Evolutionary conservation across 2,329 filamentous ascomycete genomes (phyloP).

Genomic region (Teratosphaeria pseudoeucalypti): DNA sequence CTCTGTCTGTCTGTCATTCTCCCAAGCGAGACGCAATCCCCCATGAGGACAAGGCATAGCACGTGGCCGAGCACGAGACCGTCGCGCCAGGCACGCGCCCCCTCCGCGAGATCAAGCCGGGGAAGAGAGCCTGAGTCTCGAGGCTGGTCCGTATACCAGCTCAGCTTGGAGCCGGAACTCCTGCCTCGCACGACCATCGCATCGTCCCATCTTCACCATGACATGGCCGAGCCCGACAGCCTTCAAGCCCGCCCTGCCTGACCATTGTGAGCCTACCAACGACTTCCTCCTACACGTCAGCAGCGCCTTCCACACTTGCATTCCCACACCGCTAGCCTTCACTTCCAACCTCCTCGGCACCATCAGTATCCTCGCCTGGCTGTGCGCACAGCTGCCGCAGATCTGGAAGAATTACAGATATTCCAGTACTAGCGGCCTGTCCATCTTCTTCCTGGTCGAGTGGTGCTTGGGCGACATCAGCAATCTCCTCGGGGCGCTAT

Average conservation of each 20-base stretch:
- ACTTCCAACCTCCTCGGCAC: constrained; percentile 50
- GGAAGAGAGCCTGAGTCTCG: not conserved
- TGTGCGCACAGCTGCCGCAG: constrained; percentile 59
- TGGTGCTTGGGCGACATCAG: constrained; percentile 56
- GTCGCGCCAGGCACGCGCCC: not conserved
- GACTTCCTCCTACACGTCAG: constrained; percentile 49
- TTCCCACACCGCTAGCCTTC: constrained; percentile 53
- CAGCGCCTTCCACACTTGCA: constrained; percentile 49
- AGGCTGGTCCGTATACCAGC: not conserved
- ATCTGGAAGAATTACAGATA: constrained; percentile 58
- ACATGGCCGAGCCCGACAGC: constrained; percentile 15
- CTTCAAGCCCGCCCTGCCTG: constrained; percentile 38
- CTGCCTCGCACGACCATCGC: not conserved
- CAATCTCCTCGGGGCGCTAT: constrained; percentile 52
- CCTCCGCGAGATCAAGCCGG: not conserved
- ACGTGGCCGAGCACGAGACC: not conserved
- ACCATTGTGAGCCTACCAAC: constrained; percentile 50
- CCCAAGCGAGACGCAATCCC: not conserved
- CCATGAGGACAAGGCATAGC: not conserved
- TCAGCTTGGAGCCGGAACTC: not conserved
- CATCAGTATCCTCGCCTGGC: constrained; percentile 55
- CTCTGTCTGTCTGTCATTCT: not conserved
- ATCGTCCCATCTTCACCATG: constrained; percentile 8
- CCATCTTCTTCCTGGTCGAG: constrained; percentile 54
- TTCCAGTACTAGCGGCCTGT: constrained; percentile 54